Evolutionary conservation across 768 basidiomycete species (phyloP).

Genomic region (Termitomyces sp.): DNA sequence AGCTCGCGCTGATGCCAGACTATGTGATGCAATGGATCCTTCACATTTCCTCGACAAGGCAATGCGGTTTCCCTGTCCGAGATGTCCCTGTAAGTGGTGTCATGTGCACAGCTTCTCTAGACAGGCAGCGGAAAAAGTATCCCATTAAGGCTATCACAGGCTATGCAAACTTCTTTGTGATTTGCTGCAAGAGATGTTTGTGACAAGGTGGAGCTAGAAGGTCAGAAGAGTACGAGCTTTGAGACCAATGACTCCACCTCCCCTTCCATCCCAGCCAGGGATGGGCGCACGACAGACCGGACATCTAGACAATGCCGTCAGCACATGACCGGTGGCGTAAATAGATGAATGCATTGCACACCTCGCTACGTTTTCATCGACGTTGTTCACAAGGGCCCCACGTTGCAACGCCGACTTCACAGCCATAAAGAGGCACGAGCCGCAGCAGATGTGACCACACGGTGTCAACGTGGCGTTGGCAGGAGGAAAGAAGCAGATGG

Average conservation of each 20-base stretch:
- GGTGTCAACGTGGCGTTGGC: conserved; percentile 73
- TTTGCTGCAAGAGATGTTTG: too few species aligned
- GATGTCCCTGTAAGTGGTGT: not conserved
- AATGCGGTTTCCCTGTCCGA: not conserved
- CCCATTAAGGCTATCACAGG: not conserved
- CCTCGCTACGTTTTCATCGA: conserved; percentile 32
- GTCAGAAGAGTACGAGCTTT: conserved; percentile 37
- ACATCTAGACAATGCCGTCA: conserved; percentile 34
- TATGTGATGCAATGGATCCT: too few species aligned
- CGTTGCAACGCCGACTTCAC: conserved; percentile 59
- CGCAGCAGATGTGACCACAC: conserved; percentile 78
- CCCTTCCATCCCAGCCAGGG: conserved; percentile 65
- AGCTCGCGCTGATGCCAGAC: not conserved
- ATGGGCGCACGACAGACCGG: conserved; percentile 67
- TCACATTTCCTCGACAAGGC: not conserved
- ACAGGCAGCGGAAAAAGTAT: not conserved
- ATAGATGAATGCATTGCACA: conserved; percentile 10
- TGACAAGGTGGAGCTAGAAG: not conserved
- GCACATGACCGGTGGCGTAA: not conserved
- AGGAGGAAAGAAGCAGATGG: conserved; percentile 75
- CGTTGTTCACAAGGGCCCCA: conserved; percentile 20
- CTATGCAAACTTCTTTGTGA: not conserved
- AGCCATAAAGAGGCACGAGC: conserved; percentile 68
- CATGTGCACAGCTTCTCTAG: not conserved
- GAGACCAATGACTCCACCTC: conserved; percentile 62